Percentiles rank a stretch among this genome's conserved stretches.
Conservation (phyloP, 148 eudicot species). For the Dianthus caryophyllus region DNA sequence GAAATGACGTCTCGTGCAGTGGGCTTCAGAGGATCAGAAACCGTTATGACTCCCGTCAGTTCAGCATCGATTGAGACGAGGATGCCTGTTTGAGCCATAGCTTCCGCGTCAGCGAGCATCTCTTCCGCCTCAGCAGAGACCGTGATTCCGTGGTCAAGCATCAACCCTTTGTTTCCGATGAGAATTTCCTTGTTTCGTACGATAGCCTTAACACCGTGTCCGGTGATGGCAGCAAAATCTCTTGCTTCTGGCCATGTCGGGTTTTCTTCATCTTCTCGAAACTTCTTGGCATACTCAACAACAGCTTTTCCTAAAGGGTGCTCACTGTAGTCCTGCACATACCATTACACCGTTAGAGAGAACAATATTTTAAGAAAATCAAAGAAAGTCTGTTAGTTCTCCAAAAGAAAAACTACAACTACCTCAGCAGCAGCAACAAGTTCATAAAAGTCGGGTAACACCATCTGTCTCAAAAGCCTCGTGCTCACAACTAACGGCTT, state of each 20-base stretch:
- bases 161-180: slow-evolving; percentile 80
- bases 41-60: slow-evolving; percentile 58
- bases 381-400: not conserved
- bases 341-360: not conserved
- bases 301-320: slow-evolving; percentile 93
- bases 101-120: slow-evolving; percentile 62
- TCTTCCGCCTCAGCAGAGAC: slow-evolving; percentile 65
- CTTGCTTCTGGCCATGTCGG: slow-evolving; percentile 58
- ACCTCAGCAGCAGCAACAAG: slow-evolving; percentile 93
- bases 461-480: slow-evolving; percentile 56
- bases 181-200: slow-evolving; percentile 55
- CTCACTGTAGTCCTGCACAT: slow-evolving; percentile 73
- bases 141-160: slow-evolving; percentile 47
- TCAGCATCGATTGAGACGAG: slow-evolving; percentile 59
- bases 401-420: slow-evolving; percentile 34
- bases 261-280: slow-evolving; percentile 52
- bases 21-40: slow-evolving; percentile 87
- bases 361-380: no score
- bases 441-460: slow-evolving; percentile 66
- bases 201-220: slow-evolving; percentile 74
- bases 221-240: slow-evolving; percentile 63
- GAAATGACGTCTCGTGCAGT: slow-evolving; percentile 75
- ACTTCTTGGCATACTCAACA: slow-evolving; percentile 75
- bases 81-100: slow-evolving; percentile 80
- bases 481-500: slow-evolving; percentile 82